Evolutionary conservation across 2,329 filamentous ascomycete genomes (phyloP).

Genomic region (Hypocreales sp.): DNA sequence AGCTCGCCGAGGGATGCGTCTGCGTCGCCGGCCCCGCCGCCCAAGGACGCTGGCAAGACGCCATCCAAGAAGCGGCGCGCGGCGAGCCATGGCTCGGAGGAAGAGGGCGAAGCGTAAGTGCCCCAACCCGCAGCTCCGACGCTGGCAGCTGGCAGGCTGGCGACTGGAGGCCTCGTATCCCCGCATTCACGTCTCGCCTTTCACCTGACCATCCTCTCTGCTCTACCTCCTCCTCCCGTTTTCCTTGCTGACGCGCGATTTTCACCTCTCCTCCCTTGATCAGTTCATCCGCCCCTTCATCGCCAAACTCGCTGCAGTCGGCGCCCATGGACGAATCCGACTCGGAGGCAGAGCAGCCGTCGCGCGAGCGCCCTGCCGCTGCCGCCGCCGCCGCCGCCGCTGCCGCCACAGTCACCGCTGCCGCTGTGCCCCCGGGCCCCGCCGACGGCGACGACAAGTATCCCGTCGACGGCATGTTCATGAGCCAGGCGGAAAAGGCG

Average conservation of each 20-base stretch:
- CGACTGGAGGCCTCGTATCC: no score
- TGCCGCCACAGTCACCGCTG: constrained; percentile 21
- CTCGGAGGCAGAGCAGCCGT: constrained; percentile 35
- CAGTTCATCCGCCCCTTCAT: constrained; percentile 56
- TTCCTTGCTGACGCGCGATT: constrained; percentile 4
- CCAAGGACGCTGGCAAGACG: constrained; percentile 14
- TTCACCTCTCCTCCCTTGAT: background rate
- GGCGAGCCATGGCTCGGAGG: constrained; percentile 32
- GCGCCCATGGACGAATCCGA: constrained; percentile 84
- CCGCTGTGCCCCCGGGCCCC: constrained; percentile 22
- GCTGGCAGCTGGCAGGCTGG: background rate
- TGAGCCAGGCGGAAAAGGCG: constrained; percentile 55
- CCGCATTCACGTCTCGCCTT: background rate
- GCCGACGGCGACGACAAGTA: constrained; percentile 53
- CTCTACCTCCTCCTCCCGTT: background rate
- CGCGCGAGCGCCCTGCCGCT: constrained; percentile 21
- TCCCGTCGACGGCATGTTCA: constrained; percentile 77
- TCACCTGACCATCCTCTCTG: background rate
- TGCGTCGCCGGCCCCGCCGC: constrained; percentile 30
- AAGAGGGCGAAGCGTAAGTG: constrained; percentile 42
- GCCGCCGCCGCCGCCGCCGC: constrained; percentile 23
- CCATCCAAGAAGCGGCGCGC: constrained; percentile 31
- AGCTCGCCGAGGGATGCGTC: constrained; percentile 39
- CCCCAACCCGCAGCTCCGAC: background rate
- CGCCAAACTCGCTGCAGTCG: constrained; percentile 61